phyloP scores from a whole-genome alignment of 139 green algal genomes.

The Axilococcus clingmanii region DNA sequence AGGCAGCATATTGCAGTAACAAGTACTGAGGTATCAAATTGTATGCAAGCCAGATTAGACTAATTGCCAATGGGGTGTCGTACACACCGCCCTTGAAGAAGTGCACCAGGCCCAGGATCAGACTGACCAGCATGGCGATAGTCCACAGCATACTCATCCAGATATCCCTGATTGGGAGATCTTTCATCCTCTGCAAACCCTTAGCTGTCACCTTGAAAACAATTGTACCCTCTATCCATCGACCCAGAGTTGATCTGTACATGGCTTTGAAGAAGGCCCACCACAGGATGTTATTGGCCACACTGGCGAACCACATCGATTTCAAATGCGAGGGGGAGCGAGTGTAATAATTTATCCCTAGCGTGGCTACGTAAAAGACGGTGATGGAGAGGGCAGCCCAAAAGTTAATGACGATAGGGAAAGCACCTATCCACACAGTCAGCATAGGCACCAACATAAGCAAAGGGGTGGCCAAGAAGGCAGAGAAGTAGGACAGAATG shows the following conservation, averaged over 20 bases:
- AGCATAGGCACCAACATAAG: conserved; percentile 47
- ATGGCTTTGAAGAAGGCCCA: conserved; percentile 51
- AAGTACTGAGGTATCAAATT: conserved; percentile 40
- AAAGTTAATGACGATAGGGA: conserved; percentile 49
- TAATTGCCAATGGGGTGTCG: conserved; percentile 30
- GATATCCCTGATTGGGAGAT: conserved; percentile 25
- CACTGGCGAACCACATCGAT: conserved; percentile 40
- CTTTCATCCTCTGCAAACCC: conserved; percentile 23
- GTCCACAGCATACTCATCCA: conserved; percentile 22
- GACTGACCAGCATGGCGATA: conserved; percentile 11
- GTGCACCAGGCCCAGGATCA: conserved; percentile 35
- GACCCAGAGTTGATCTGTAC: conserved; percentile 30
- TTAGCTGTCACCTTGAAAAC: conserved; percentile 56
- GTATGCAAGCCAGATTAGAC: conserved; percentile 41
- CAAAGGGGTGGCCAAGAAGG: conserved; percentile 32
- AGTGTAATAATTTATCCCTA: conserved; percentile 29
- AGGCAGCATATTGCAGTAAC: conserved; percentile 33
- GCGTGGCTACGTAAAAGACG: conserved; percentile 39
- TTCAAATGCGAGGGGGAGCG: conserved; percentile 20
- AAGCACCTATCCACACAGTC: conserved; percentile 42
- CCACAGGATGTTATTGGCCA: conserved; percentile 41
- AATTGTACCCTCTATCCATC: conserved; percentile 24
- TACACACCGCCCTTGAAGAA: conserved; percentile 13
- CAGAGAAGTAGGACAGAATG: conserved; percentile 39
- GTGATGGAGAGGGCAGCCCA: conserved; percentile 45